Base-by-base conservation (phyloP, 2,329 filamentous ascomycete species). In the Pyricularia pennisetigena region DNA sequence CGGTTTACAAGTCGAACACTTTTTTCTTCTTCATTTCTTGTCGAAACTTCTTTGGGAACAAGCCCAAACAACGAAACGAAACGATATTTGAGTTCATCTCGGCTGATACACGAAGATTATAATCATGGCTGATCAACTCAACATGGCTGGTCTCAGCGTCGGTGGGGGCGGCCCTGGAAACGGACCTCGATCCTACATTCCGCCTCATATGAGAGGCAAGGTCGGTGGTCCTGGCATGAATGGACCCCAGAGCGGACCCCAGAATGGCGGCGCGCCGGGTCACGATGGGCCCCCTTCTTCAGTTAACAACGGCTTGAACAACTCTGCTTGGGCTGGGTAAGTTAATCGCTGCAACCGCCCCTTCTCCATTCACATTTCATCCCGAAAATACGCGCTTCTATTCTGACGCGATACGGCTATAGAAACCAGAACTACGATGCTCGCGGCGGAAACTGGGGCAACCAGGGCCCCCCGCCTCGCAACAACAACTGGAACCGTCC, bases 41-140 rank as follows among this genome's bases (percentile, higher is more conserved):
- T 54, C 16, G 23, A 24, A 28, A 59, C 1, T 49, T 20, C 41
- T 20, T 8, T 57, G 23, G 41, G 20, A 26, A 49, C 14, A n/a
- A 16, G 10, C 24, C 65, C 24, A 66, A 26, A 41, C 32, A 29
- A 12, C 30, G 14, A 26, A 26, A 41, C 26, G 20, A 29, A 59
- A 4, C 41, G 8, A 59, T 20, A 49, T 65, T 41, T 41, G 28
- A 20, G 24, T 29, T 49, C 24, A 54, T 66, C 23, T 61, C 66
- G 59, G 59, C 14, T 28, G 59, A 62, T 28, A 62, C 59, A 28
- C 10, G 14, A 65, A 66, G n/a, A 71, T 67, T 74, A 75, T 75
- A 82, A 89, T 80, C 77, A 93, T 93, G 90, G 90, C 90, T 79
- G 90, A 92, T 76, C 89, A 94, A 83, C 86, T 95, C 75, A 92